Percentiles rank a stretch among this genome's conserved stretches.
Conservation (phyloP, 768 basidiomycete genomes). For the Leccinum arenicola region DNA sequence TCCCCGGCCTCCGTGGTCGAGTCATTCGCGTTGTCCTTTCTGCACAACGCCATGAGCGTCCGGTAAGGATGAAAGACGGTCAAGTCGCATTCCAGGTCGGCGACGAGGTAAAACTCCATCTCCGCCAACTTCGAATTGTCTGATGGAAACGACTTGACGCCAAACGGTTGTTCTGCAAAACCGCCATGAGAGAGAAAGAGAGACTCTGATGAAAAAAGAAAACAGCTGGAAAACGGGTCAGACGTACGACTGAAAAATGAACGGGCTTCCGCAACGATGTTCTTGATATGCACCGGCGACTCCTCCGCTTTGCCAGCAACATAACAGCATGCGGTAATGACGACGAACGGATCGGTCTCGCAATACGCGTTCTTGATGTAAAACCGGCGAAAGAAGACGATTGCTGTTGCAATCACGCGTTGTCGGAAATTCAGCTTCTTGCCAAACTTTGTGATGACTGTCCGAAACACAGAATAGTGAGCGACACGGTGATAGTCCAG, state of each 20-base stretch:
- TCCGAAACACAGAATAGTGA: neutral
- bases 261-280: slow-evolving; percentile 80
- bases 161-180: slow-evolving; percentile 60
- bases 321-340: slow-evolving; percentile 47
- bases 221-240: neutral
- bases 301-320: slow-evolving; percentile 98
- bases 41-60: slow-evolving; percentile 76
- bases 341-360: no score
- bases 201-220: neutral
- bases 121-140: slow-evolving; percentile 93
- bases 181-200: neutral
- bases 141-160: slow-evolving; percentile 74
- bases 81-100: slow-evolving; percentile 94
- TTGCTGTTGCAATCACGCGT: no score
- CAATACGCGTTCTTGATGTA: no score
- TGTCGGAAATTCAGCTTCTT: slow-evolving; percentile 22
- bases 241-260: slow-evolving; percentile 67
- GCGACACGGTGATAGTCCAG: neutral
- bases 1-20: slow-evolving; percentile 54
- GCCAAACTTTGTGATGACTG: slow-evolving; percentile 85
- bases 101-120: slow-evolving; percentile 98
- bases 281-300: slow-evolving; percentile 92
- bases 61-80: slow-evolving; percentile 95
- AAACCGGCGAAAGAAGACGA: no score
- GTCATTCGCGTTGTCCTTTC: slow-evolving; percentile 44